Evolutionary conservation across 192 early-diverging fungal genomes (phyloP), one percentile per base, ranked within the genome.

Genomic region (Funneliformis geosporum): DNA sequence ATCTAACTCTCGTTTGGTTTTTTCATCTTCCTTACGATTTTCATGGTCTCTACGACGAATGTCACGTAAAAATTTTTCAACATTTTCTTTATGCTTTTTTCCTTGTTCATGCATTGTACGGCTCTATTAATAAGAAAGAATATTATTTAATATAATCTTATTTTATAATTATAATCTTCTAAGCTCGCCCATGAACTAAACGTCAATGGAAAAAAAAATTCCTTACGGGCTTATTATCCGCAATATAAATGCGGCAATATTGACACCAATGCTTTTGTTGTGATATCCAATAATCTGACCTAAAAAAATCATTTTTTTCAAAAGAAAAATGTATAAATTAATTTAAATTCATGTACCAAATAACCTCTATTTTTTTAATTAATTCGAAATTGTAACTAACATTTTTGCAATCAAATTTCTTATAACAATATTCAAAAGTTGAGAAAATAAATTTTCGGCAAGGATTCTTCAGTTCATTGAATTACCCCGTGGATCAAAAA

Each of bases 241-340:
- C 87, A 64, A 96, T 88, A 81, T 88, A 95, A 47, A 93, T 92
- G 82, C 89, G 86, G 85, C 95, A 96, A 86, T 94, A 96, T 59
- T 89, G 88, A 83, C 95, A 96, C 88, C 88, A 96, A 86, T 92
- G 91, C 81, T 93, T 94, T 83, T 89, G 90, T 81, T 92, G 90
- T 6, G 92, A 92, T 43, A 91, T 89, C 92, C 92, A 90, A 73
- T 85, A 88, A 23, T 88, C 89, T 0, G 89, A 80, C 88, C 85
- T 89, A 16, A 33, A 33, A 33, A 33, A 33, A n/a, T 33, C 33
- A 33, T 33, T 33, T 33, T 0, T 33, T 47, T n/a, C n/a, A 73
- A 55, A 73, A 4, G 6, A 55, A 50, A 55, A 4, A 16, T 6
- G 16, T 55, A 21, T 18, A 21, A 18, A 55, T 33, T 5, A 55